phyloP scores from a whole-genome alignment of 2,329 filamentous ascomycete genomes.

The Cladosporium austrohemisphaericum region DNA sequence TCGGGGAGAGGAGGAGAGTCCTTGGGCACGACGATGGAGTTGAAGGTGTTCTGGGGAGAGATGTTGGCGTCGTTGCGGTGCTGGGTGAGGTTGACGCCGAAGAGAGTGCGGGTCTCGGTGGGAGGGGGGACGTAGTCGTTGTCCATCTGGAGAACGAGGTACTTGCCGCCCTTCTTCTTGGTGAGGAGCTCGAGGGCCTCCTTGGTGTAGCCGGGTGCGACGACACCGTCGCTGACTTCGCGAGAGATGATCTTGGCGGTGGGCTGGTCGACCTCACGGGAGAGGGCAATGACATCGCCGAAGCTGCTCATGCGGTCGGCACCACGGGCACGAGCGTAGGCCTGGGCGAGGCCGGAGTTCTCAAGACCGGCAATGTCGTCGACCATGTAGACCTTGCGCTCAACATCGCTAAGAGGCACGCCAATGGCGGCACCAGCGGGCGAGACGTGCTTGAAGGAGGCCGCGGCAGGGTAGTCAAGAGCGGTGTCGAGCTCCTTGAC shows the following conservation, averaged over 20 bases:
- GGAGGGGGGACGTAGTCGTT: constrained; percentile 71
- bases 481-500: constrained; percentile 94
- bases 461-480: constrained; percentile 81
- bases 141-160: constrained; percentile 94
- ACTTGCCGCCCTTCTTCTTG: constrained; percentile 98
- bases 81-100: constrained; percentile 83
- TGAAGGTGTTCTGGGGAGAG: constrained; percentile 75
- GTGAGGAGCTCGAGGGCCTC: constrained; percentile 86
- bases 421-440: constrained; percentile 94
- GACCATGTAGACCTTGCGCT: constrained; percentile 98
- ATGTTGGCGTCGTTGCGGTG: constrained; percentile 90
- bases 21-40: constrained; percentile 81
- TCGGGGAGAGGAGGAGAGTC: constrained; percentile 69
- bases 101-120: constrained; percentile 80
- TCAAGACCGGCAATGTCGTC: constrained; percentile 90
- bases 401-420: constrained; percentile 75
- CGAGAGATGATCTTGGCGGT: constrained; percentile 97
- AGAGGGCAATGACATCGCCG: constrained; percentile 91
- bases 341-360: constrained; percentile 80
- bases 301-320: constrained; percentile 99
- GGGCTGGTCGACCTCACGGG: constrained; percentile 81
- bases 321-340: constrained; percentile 90
- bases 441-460: constrained; percentile 98
- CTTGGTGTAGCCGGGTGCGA: constrained; percentile 80
- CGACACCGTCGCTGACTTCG: constrained; percentile 95